Base-by-base conservation (phyloP, 2,329 filamentous ascomycete species). In the Pestalotiopsis fici region DNA sequence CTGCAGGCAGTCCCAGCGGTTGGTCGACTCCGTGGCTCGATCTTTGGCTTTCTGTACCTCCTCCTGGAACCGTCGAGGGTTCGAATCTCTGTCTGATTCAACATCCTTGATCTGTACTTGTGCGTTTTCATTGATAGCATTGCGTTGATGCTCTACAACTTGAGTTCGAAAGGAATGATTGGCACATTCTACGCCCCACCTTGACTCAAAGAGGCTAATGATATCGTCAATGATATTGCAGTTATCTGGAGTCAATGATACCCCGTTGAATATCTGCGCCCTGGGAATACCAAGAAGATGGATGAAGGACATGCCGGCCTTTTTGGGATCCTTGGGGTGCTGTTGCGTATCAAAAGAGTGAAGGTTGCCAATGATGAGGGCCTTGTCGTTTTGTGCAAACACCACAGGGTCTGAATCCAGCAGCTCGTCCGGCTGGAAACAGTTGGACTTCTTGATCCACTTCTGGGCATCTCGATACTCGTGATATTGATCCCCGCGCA, bases 221-320 rank as follows among this genome's bases (percentile, higher is more conserved):
- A 73, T 71, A 9, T 70, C 64, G 37, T 74, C 67, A 50, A 75
- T 62, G 15, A 74, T 66, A 13, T 2, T 3, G 2, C 69, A 68
- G 56, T 25, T 70, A 5, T 18, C 3, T 1, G 18, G 13, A 39
- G 55, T 23, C 1, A 75, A 66, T 3, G 71, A 66, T 13, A 74
- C 72, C 2, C 69, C 73, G 65, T 75, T 75, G 67, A 70, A 75
- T n/a, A 75, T 55, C 0, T 31, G 15, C 4, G 59, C 59, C 21
- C 63, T 68, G n/a, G 72, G 67, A 11, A 75, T 70, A n/a, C 25
- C 69, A 1, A 75, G 65, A 13, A 75, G 60, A 59, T 75, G 73
- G 3, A 75, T 57, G 54, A 71, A 65, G 2, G 72, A 74, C 73
- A 75, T 75, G 62, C 70, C 68, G 18, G 72, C 70, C 7, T 11